Evolutionary conservation across 2,329 filamentous ascomycete species (phyloP), one percentile per base, ranked within the genome.

Genomic region (Aspergillus aculeatinus): DNA sequence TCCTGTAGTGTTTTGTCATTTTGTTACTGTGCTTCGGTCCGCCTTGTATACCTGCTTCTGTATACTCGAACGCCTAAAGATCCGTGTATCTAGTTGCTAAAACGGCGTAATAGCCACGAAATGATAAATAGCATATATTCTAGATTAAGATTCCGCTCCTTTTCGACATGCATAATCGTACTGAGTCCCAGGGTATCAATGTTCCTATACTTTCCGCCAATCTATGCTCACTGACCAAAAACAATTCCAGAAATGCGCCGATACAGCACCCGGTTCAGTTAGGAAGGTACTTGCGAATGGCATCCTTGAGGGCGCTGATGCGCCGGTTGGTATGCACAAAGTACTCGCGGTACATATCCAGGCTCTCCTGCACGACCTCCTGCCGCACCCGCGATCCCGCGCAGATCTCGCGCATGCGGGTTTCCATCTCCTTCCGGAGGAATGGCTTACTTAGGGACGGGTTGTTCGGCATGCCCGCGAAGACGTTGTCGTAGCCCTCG

Each of bases 401-500:
- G 77, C 95, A 98, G 59, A 99, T 97, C 60, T 91, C 91, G 74
- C 93, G 95, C 94, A 99, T 97, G 74, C 92, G 91, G 63, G 92
- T 79, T 77, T 99, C 95, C 92, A 97, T 97, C 81, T 99, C 92
- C 77, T 98, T 98, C 59, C 95, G 88, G 61, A 99, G 80, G 73
- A 98, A 98, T 0, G 95, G 95, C 76, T 98, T 98, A 74, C 92
- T 91, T 54, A 99, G 84, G 70, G 92, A 97, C 48, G 76, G 74
- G 51, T 75, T 77, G 63, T 78, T 75, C 11, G 72, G 67, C 27
- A 90, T 92, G 69, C 96, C 93, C 64, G 96, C 89, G 59, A 92
- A 91, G 83, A 99, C 94, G 66, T 90, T 88, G 75, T 99, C 93
- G 71, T 98, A 99, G 1, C 95, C 95, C 74, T 96, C 86, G 62